Percentiles rank a stretch among this genome's conserved stretches.
phyloP scores from a whole-genome alignment of 208 protist species.

The Acanthamoeba triangularis region DNA sequence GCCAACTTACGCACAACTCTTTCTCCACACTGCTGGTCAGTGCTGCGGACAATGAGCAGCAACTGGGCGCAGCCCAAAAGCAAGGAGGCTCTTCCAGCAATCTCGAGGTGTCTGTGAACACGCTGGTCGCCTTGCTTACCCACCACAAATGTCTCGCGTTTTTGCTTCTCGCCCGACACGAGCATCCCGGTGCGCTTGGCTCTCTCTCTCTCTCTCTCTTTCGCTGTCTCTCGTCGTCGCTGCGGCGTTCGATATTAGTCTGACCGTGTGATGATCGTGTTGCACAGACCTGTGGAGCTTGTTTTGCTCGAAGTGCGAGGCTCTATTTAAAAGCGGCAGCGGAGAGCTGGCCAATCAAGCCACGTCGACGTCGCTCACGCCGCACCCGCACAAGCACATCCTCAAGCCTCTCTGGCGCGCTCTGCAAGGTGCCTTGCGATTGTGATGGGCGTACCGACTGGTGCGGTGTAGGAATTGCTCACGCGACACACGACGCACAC shows the following conservation, averaged over 20 bases:
- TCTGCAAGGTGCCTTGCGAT: slow-evolving; percentile 4
- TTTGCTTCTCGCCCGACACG: slow-evolving; percentile 10
- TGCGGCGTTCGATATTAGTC: background rate
- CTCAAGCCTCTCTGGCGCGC: slow-evolving; percentile 36
- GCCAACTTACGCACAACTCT: too few species aligned
- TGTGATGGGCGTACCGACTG: background rate
- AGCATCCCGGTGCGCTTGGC: background rate
- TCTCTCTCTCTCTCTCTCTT: background rate
- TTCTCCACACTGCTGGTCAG: background rate
- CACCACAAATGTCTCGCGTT: slow-evolving; percentile 27
- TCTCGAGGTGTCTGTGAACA: background rate
- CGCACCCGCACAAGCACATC: background rate
- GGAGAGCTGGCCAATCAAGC: background rate
- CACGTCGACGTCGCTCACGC: background rate
- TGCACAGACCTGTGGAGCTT: background rate
- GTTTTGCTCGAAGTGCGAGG: background rate
- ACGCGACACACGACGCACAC: background rate
- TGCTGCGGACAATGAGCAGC: background rate
- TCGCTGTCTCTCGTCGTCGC: too few species aligned
- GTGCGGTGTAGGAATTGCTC: background rate
- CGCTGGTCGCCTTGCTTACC: background rate
- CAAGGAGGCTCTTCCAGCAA: background rate
- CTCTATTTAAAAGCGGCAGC: background rate
- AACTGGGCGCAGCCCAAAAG: background rate
- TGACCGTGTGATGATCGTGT: background rate